phyloP scores from a whole-genome alignment of 2,329 filamentous ascomycete species.

The Dichotomopilus funicola region DNA sequence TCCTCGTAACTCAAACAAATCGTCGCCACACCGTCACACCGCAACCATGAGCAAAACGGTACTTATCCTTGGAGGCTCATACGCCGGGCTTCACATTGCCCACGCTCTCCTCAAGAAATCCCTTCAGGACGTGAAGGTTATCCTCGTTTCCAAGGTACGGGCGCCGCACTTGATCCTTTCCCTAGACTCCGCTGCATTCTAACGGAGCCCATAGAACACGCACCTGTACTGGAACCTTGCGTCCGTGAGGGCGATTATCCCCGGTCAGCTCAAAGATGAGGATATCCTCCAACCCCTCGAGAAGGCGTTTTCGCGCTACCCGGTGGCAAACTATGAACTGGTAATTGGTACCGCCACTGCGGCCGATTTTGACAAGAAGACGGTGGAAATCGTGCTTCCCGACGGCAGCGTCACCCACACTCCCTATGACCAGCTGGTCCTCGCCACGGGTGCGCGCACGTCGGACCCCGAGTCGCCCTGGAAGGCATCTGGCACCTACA shows the following conservation, averaged over 20 bases:
- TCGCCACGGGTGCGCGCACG: conserved; percentile 48
- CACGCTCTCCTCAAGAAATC: conserved; percentile 50
- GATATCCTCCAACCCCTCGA: conserved; percentile 45
- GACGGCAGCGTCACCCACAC: conserved; percentile 30
- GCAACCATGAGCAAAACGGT: conserved; percentile 44
- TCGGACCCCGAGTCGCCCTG: conserved; percentile 40
- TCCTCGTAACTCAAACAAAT: neutral
- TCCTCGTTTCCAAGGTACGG: conserved; percentile 49
- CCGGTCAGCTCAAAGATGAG: conserved; percentile 42
- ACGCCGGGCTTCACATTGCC: conserved; percentile 46
- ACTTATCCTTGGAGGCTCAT: conserved; percentile 48
- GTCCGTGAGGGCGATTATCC: conserved; percentile 49
- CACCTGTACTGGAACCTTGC: conserved; percentile 56
- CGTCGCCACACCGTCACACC: neutral
- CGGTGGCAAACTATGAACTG: conserved; percentile 43
- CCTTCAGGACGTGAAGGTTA: conserved; percentile 44
- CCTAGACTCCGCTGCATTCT: neutral
- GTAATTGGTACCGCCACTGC: conserved; percentile 44
- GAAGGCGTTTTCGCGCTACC: conserved; percentile 45
- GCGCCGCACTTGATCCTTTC: neutral
- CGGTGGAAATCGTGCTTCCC: conserved; percentile 36
- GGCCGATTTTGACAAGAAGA: conserved; percentile 37
- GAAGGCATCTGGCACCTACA: conserved; percentile 44
- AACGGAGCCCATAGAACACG: conserved; percentile 32
- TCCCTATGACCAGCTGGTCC: conserved; percentile 50